These are phyloP conservation scores for Noccaea bulbosa DNA, from an alignment of 345 rosid genomes.

Conservation along the genomic window DNA sequence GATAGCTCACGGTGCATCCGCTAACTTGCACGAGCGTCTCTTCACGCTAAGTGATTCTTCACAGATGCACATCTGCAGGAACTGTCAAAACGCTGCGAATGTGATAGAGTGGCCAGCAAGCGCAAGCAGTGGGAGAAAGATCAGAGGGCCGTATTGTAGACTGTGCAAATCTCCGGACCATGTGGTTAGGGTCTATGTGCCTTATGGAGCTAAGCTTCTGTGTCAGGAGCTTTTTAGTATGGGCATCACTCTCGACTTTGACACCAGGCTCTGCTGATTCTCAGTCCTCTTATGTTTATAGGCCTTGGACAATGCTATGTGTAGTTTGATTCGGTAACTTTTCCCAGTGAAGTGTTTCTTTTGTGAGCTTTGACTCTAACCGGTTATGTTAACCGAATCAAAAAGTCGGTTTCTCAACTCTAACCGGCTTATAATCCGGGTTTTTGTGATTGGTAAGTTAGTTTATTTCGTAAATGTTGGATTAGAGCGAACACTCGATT, in stretches of 20 bases:
- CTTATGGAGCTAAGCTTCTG: slow-evolving; percentile 78
- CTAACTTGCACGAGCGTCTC: slow-evolving; percentile 81
- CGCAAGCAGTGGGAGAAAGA: slow-evolving; percentile 57
- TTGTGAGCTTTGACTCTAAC: too few relatives aligned
- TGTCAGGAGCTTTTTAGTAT: slow-evolving; percentile 84
- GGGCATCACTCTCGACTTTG: slow-evolving; percentile 76
- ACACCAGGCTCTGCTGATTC: slow-evolving; percentile 54
- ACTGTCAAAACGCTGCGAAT: slow-evolving; percentile 60
- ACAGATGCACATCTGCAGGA: slow-evolving; percentile 74
- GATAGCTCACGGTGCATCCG: slow-evolving; percentile 83
- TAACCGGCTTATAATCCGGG: too few relatives aligned
- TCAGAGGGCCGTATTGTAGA: slow-evolving; percentile 79
- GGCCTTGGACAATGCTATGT: too few relatives aligned
- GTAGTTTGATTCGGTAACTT: too few relatives aligned
- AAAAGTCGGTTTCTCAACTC: too few relatives aligned
- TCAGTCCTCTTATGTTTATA: too few relatives aligned
- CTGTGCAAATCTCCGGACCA: slow-evolving; percentile 63
- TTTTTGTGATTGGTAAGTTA: too few relatives aligned
- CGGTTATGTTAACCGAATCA: too few relatives aligned
- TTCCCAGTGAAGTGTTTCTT: too few relatives aligned
- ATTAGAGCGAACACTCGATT: too few relatives aligned
- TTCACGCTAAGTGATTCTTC: slow-evolving; percentile 80
- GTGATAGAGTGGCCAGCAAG: slow-evolving; percentile 63
- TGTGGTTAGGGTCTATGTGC: slow-evolving; percentile 65
- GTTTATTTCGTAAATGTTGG: too few relatives aligned